Evolutionary conservation across 2,329 filamentous ascomycete genomes (phyloP).

Genomic region (Penicillium thymicola): DNA sequence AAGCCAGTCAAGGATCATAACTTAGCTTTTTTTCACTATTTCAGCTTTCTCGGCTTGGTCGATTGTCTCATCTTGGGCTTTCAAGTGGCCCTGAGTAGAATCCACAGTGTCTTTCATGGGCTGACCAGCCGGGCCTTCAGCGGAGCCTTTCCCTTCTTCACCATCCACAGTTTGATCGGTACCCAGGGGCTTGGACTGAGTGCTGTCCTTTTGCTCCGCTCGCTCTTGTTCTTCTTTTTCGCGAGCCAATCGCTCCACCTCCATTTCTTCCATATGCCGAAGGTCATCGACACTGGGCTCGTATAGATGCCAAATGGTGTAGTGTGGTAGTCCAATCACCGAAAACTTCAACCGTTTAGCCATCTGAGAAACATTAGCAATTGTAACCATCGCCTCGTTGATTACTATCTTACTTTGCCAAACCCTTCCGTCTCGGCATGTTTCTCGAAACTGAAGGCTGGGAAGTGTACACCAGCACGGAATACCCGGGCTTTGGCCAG

Average conservation of each 20-base stretch:
- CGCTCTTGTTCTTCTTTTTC: constrained; percentile 77
- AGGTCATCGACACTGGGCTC: constrained; percentile 98
- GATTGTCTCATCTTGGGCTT: background rate
- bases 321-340: constrained; percentile 92
- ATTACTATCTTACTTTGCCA: constrained; percentile 69
- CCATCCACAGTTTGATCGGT: constrained; percentile 6
- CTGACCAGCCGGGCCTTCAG: constrained; percentile 23
- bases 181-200: constrained; percentile 58
- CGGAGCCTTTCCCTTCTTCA: constrained; percentile 19
- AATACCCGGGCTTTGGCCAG: constrained; percentile 95
- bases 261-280: constrained; percentile 98
- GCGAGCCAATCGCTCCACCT: constrained; percentile 73
- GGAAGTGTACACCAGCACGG: constrained; percentile 91
- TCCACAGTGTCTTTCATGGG: constrained; percentile 16
- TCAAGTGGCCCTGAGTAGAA: constrained; percentile 2
- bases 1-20: background rate
- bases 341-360: constrained; percentile 93
- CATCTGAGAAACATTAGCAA: constrained; percentile 62
- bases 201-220: constrained; percentile 69
- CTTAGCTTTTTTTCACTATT: background rate
- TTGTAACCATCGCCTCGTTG: background rate
- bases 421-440: constrained; percentile 98
- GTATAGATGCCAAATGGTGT: constrained; percentile 99
- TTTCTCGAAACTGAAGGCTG: constrained; percentile 97
- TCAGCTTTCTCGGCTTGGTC: background rate